Base-by-base conservation (phyloP, 2,329 filamentous ascomycete species). In the Rosellinia necatrix region DNA sequence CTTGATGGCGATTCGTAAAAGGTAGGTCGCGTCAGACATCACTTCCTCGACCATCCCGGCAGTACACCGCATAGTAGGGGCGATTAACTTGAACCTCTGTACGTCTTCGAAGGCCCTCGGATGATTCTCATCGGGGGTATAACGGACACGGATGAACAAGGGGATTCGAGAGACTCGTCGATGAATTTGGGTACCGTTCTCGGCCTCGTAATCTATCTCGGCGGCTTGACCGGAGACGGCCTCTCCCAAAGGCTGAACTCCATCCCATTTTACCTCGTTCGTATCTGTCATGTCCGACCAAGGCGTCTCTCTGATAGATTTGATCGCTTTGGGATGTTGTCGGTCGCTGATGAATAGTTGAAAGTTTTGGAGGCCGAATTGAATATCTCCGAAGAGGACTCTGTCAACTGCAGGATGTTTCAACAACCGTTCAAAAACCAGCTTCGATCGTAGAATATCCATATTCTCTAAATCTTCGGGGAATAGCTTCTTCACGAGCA, bases 191-290 rank as follows among this genome's bases (percentile, higher is more conserved):
- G 48, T 51, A n/a, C 38, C 48, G 19, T 41, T 32, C 3, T 43
- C 38, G 1, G 48, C 48, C 6, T 6, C 4, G 5, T 1, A 2
- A 19, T 50, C 21, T 1, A 13, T 0, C 6, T 41, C 19, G 9
- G 13, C 7, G 4, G n/a, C 29, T 19, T 51, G 48, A 3, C 34
- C 48, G 1, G 21, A 8, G 5, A 35, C 48, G 5, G 19, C 3
- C n/a, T 43, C 25, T 6, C 12, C n/a, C 19, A 51, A 38, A 7
- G 21, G 7, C 29, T 25, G 13, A n/a, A 27, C 9, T 3, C 48
- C 48, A 19, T 51, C 38, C 48, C 48, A 51, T 8, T 35, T 51
- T n/a, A 51, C 29, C n/a, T 51, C 35, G 7, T 12, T 13, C 6
- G 9, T n/a, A 17, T 35, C 9, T 2, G 10, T 21, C 10, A 35